Conservation (phyloP, 331 rosid genomes). For the Pyracantha coccinea region DNA sequence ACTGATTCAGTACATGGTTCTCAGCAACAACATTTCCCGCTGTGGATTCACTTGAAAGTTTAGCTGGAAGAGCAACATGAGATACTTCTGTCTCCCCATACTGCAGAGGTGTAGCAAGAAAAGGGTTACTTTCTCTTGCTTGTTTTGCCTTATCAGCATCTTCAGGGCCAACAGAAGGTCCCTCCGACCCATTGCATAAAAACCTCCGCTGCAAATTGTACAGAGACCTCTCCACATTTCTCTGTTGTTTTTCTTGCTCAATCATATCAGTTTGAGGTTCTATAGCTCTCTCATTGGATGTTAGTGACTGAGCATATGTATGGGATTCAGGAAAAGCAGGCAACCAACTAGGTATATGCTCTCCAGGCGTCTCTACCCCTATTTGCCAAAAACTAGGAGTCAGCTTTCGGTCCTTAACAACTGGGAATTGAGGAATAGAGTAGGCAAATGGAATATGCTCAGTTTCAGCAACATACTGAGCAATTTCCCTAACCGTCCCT, state of each 20-base stretch:
- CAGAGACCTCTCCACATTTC: conserved; percentile 30
- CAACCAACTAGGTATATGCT: conserved; percentile 83
- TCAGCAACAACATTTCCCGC: conserved; percentile 24
- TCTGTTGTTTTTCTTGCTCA: conserved; percentile 43
- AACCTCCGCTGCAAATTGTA: conserved; percentile 46
- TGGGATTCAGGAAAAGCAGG: conserved; percentile 66
- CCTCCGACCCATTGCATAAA: conserved; percentile 38
- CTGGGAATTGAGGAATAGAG: conserved; percentile 57
- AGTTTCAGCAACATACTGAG: conserved; percentile 39
- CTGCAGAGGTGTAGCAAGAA: conserved; percentile 61
- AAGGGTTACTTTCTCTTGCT: conserved; percentile 58
- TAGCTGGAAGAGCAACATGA: conserved; percentile 49
- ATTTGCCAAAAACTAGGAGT: conserved; percentile 47
- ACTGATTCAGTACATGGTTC: conserved; percentile 32
- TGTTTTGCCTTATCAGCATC: conserved; percentile 44
- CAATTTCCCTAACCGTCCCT: conserved; percentile 46
- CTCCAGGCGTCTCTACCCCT: conserved; percentile 53
- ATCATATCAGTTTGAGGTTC: conserved; percentile 26
- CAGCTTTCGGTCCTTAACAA: conserved; percentile 45
- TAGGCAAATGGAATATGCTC: conserved; percentile 54
- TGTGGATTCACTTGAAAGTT: conserved; percentile 29
- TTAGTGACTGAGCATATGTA: conserved; percentile 24
- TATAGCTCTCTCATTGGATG: conserved; percentile 22
- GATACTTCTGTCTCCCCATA: conserved; percentile 69
- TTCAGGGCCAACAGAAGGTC: conserved; percentile 26